Percentiles rank a stretch among this genome's conserved stretches.
These are phyloP conservation scores for Teunomyces lycoperdinae DNA, from an alignment of 805 yeast genomes.

Conservation along the genomic window DNA sequence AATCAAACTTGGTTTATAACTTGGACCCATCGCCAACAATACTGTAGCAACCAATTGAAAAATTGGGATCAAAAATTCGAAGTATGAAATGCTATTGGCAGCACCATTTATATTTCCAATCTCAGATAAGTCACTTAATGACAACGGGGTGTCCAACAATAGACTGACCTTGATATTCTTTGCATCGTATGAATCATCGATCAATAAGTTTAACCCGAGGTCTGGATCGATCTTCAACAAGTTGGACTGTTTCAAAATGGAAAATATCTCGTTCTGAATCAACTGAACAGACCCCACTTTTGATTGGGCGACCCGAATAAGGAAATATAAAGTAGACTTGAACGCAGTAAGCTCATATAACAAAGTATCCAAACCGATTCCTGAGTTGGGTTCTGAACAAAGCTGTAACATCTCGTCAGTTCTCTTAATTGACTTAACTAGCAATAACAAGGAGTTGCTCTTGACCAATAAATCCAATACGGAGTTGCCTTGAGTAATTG, in stretches of 20 bases:
- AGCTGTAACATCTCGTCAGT: constrained; percentile 59
- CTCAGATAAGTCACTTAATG: constrained; percentile 20
- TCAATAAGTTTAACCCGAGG: constrained; percentile 58
- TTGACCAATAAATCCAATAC: constrained; percentile 60
- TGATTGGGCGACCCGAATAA: constrained; percentile 73
- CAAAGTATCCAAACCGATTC: constrained; percentile 49
- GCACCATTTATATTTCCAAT: constrained; percentile 9
- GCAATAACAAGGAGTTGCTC: constrained; percentile 60
- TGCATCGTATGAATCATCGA: constrained; percentile 27
- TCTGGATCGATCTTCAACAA: constrained; percentile 75
- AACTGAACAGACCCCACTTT: constrained; percentile 75
- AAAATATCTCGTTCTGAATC: constrained; percentile 70
- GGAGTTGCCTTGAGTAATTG: constrained; percentile 46
- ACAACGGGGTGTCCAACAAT: constrained; percentile 52
- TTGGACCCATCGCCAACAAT: constrained; percentile 73
- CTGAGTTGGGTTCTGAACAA: constrained; percentile 25
- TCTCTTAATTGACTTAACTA: constrained; percentile 65
- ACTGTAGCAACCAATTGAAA: constrained; percentile 71
- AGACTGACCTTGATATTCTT: constrained; percentile 42
- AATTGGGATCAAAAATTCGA: constrained; percentile 68
- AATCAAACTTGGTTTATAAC: constrained; percentile 55
- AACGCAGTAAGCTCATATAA: constrained; percentile 76
- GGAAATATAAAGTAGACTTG: constrained; percentile 64
- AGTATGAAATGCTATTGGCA: constrained; percentile 45
- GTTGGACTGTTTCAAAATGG: constrained; percentile 52